Conservation (phyloP, 164 flowering plant genomes). For the Nymphaea thermarum region DNA sequence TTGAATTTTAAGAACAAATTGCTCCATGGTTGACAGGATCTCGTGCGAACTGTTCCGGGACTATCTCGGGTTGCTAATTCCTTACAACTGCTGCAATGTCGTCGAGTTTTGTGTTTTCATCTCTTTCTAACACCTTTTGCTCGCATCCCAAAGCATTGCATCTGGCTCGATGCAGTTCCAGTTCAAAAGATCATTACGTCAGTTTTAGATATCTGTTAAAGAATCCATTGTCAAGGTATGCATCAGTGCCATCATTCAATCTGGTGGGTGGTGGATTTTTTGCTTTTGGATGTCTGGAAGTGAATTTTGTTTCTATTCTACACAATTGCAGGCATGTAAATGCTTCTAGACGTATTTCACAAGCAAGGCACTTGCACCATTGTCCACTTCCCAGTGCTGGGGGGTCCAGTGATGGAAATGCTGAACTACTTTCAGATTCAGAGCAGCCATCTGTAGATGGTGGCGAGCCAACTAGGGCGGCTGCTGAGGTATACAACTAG, state of each 20-base stretch:
- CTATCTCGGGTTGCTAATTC: too few relatives aligned
- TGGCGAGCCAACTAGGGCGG: background rate
- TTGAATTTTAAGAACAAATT: too few relatives aligned
- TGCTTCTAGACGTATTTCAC: background rate
- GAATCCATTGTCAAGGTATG: background rate
- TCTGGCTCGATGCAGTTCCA: background rate
- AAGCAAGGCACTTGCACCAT: background rate
- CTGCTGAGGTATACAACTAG: background rate
- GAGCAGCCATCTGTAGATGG: background rate
- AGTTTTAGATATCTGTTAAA: background rate
- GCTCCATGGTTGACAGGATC: too few relatives aligned
- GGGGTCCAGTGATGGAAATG: background rate
- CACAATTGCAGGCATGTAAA: background rate
- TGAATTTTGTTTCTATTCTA: background rate
- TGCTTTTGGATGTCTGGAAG: background rate
- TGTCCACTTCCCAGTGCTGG: background rate
- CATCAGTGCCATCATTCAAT: background rate
- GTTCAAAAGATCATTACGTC: background rate
- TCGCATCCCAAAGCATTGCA: background rate
- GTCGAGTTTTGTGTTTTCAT: too few relatives aligned
- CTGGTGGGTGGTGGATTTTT: background rate
- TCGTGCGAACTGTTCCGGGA: too few relatives aligned
- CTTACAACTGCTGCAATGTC: background rate
- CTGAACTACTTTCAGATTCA: background rate
- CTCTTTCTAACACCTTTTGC: background rate